Conservation (phyloP, 768 basidiomycete genomes). For the Heimioporus sp. region DNA sequence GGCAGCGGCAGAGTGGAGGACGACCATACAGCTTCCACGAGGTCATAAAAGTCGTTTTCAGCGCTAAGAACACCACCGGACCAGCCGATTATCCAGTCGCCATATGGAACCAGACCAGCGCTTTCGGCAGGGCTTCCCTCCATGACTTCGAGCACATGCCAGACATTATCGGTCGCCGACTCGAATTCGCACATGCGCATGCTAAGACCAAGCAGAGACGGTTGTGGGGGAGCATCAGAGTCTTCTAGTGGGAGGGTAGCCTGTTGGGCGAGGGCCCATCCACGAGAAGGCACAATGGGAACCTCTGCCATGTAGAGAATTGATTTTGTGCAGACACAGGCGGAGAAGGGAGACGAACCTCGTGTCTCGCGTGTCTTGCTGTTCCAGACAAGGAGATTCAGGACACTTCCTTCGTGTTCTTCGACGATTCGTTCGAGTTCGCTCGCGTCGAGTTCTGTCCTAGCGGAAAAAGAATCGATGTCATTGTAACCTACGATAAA, state of each 20-base stretch:
- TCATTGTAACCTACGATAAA: slow-evolving; percentile 88
- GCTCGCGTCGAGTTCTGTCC: slow-evolving; percentile 59
- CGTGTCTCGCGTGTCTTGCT: slow-evolving; percentile 72
- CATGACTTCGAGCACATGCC: slow-evolving; percentile 96
- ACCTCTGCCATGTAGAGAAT: slow-evolving; percentile 56
- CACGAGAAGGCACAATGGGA: slow-evolving; percentile 77
- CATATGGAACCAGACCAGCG: slow-evolving; percentile 92
- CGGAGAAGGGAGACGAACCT: slow-evolving; percentile 42
- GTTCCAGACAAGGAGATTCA: slow-evolving; percentile 81
- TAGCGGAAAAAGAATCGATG: slow-evolving; percentile 51
- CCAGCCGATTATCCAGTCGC: slow-evolving; percentile 83
- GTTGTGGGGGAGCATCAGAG: slow-evolving; percentile 51
- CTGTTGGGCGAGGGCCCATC: slow-evolving; percentile 63
- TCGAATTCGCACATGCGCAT: slow-evolving; percentile 93
- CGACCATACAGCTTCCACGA: slow-evolving; percentile 83
- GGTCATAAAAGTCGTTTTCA: slow-evolving; percentile 95
- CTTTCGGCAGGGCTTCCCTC: slow-evolving; percentile 97
- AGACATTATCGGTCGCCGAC: slow-evolving; percentile 86
- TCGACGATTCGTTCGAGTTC: slow-evolving; percentile 82
- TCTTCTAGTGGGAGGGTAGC: slow-evolving; percentile 37
- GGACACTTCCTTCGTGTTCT: slow-evolving; percentile 64
- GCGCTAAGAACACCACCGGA: slow-evolving; percentile 88
- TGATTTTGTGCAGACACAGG: background rate
- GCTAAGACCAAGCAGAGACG: slow-evolving; percentile 90
- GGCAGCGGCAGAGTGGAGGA: background rate